phyloP scores from a whole-genome alignment of 495 filamentous ascomycete genomes.

The Penicillium atrosanguineum region DNA sequence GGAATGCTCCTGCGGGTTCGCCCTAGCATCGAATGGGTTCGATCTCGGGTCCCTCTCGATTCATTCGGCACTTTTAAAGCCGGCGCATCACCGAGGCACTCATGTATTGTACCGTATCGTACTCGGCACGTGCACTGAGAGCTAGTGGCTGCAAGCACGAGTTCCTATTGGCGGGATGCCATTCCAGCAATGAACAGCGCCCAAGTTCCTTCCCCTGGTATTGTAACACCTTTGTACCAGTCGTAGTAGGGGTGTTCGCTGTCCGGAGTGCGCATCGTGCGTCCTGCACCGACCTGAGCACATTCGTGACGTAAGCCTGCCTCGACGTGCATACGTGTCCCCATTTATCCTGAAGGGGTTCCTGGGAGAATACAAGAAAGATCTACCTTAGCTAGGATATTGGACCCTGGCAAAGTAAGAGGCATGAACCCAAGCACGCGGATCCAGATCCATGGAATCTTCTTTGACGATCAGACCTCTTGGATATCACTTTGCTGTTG shows the following conservation, averaged over 20 bases:
- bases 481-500: neutral
- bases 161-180: conserved; percentile 26
- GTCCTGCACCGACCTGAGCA: neutral
- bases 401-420: neutral
- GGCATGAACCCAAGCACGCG: neutral
- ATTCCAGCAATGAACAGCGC: conserved; percentile 19
- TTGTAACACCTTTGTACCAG: conserved; percentile 9
- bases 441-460: neutral
- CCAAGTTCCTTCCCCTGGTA: neutral
- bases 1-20: neutral
- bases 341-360: too few species aligned
- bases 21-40: neutral
- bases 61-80: neutral
- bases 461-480: neutral
- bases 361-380: too few species aligned
- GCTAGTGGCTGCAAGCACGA: neutral
- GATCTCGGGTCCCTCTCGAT: neutral
- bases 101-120: conserved; percentile 8
- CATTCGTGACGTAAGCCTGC: too few species aligned
- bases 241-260: neutral
- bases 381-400: too few species aligned
- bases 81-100: neutral
- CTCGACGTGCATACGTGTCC: too few species aligned
- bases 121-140: conserved; percentile 7
- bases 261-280: neutral